Evolutionary conservation across 2,329 filamentous ascomycete genomes (phyloP).

Genomic region (Fusarium acutatum): DNA sequence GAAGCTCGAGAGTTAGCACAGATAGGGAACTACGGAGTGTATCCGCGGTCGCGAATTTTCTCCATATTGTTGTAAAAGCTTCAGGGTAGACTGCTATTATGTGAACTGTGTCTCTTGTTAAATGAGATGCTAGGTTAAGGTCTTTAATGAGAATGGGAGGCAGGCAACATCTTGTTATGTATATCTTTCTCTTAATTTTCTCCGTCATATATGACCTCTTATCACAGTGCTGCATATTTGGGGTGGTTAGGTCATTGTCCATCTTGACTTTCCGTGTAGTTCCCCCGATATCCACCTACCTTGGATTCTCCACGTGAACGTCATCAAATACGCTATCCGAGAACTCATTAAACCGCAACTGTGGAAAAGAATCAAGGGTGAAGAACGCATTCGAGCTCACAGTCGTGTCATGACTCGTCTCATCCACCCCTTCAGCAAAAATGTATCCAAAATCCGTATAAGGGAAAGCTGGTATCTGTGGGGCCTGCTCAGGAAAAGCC

Average conservation of each 20-base stretch:
- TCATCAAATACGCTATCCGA: background rate
- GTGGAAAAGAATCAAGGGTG: background rate
- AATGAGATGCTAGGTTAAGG: background rate
- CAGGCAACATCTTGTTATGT: background rate
- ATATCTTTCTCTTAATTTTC: accelerated
- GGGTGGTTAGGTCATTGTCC: accelerated
- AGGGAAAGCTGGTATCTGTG: background rate
- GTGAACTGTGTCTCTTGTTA: background rate
- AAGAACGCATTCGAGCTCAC: background rate
- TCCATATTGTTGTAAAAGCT: background rate
- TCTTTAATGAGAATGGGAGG: background rate
- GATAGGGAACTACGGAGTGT: too few species aligned
- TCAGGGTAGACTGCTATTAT: background rate
- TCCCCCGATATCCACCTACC: accelerated
- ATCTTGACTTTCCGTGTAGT: accelerated
- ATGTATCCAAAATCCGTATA: background rate
- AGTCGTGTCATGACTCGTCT: background rate
- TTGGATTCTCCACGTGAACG: accelerated
- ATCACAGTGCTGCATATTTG: accelerated
- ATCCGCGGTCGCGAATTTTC: too few species aligned
- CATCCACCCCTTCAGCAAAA: background rate
- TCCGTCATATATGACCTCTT: accelerated
- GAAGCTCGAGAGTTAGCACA: background rate
- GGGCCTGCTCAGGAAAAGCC: background rate
- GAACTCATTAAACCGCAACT: background rate